Conservation (phyloP, 176 grass and related monocot genomes). For the Avena eriantha region DNA sequence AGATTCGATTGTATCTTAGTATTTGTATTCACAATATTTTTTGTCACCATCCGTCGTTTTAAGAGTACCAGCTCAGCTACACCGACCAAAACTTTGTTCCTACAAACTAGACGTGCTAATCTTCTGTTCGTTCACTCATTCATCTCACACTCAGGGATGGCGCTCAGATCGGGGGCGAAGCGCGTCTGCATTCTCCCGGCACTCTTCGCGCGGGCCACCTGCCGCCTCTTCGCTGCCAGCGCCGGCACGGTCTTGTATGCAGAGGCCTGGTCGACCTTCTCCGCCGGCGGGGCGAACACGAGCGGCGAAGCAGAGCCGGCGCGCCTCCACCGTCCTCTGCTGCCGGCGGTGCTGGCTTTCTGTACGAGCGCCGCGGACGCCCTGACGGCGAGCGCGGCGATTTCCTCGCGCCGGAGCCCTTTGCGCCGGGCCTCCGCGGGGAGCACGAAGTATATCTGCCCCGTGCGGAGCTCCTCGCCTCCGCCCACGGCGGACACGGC, state of each 20-base stretch:
- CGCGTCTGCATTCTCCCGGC: conserved; percentile 8
- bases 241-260: background rate
- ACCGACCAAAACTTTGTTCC: background rate
- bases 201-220: background rate
- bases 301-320: conserved; percentile 42
- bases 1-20: no score
- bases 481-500: conserved; percentile 24
- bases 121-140: conserved; percentile 18
- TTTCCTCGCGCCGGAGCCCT: conserved; percentile 50
- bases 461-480: conserved; percentile 46
- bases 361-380: conserved; percentile 47
- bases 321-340: background rate
- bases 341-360: background rate
- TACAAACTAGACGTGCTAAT: background rate
- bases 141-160: conserved; percentile 59
- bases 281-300: conserved; percentile 43
- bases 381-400: conserved; percentile 67
- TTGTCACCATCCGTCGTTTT: background rate
- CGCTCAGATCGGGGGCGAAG: conserved; percentile 52
- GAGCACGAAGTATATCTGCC: conserved; percentile 80
- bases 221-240: background rate
- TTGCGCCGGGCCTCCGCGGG: conserved; percentile 38
- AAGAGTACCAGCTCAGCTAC: background rate
- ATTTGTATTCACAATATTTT: no score
- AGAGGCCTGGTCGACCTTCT: background rate